These are phyloP conservation scores for Leccinum sublutescens DNA, from an alignment of 768 basidiomycete genomes.

Conservation along the genomic window DNA sequence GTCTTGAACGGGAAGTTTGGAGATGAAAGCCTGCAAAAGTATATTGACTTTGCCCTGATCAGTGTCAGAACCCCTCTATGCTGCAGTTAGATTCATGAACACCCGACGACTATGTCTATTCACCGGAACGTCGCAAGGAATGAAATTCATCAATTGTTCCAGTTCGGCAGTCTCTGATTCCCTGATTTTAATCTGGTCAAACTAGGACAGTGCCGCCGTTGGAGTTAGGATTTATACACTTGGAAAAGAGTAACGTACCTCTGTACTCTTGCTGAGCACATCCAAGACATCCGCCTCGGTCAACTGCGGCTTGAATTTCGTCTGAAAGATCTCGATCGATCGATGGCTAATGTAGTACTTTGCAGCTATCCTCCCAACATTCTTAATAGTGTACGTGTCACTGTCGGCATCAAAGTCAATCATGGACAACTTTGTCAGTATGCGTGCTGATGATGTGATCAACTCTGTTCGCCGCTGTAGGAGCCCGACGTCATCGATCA, in stretches of 20 bases:
- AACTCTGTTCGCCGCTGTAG: slow-evolving; percentile 67
- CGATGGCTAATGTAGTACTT: slow-evolving; percentile 90
- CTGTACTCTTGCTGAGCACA: slow-evolving; percentile 87
- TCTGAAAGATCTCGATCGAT: slow-evolving; percentile 86
- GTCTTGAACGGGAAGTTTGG: slow-evolving; percentile 77
- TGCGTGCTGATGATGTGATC: slow-evolving; percentile 61
- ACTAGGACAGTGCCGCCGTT: slow-evolving; percentile 44
- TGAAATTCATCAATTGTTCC: slow-evolving; percentile 57
- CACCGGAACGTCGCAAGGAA: slow-evolving; percentile 84
- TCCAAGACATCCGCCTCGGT: slow-evolving; percentile 87
- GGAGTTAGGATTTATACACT: neutral
- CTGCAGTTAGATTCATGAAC: neutral
- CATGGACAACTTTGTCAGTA: slow-evolving; percentile 74
- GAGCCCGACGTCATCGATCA: slow-evolving; percentile 70
- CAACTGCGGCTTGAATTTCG: slow-evolving; percentile 76
- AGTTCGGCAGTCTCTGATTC: slow-evolving; percentile 89
- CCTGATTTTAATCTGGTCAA: slow-evolving; percentile 91
- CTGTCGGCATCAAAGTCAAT: slow-evolving; percentile 64
- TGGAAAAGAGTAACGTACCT: slow-evolving; percentile 47
- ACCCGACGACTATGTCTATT: slow-evolving; percentile 12
- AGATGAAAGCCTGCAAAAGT: slow-evolving; percentile 88
- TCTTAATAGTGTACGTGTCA: slow-evolving; percentile 71
- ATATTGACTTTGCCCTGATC: slow-evolving; percentile 91
- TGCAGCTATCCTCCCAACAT: slow-evolving; percentile 93
- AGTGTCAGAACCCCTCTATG: slow-evolving; percentile 61